Evolutionary conservation across 148 eudicot genomes (phyloP).

Genomic region (Suaeda aralocaspica): DNA sequence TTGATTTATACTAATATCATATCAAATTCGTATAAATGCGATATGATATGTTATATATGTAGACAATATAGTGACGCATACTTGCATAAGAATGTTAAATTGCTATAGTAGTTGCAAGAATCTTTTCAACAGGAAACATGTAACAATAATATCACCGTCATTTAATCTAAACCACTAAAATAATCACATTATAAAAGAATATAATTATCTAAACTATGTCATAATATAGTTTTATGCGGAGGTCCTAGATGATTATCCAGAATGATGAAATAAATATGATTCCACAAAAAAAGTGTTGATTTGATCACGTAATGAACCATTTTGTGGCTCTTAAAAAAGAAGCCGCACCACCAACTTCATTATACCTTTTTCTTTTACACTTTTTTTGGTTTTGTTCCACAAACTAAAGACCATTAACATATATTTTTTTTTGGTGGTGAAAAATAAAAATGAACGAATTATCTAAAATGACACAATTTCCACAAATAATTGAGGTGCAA

Average conservation of each 20-base stretch:
- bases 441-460: no score
- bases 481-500: no score
- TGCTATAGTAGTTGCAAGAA: slow-evolving; percentile 1
- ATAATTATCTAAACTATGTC: background rate
- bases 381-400: background rate
- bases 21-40: no score
- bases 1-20: no score
- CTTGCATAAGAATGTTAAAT: background rate
- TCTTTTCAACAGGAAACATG: slow-evolving; percentile 4
- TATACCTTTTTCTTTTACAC: background rate
- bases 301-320: slow-evolving; percentile 1
- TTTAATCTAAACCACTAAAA: slow-evolving; percentile 7
- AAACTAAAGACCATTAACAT: background rate
- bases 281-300: background rate
- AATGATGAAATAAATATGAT: slow-evolving; percentile 3
- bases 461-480: no score
- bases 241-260: background rate
- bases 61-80: no score
- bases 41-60: no score
- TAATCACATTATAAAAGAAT: background rate
- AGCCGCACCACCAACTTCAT: slow-evolving; percentile 2
- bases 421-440: background rate
- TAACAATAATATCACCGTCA: background rate
- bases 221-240: background rate
- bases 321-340: background rate